Evolutionary conservation across 208 protist genomes (phyloP).

Genomic region (Leishmania gerbilli): DNA sequence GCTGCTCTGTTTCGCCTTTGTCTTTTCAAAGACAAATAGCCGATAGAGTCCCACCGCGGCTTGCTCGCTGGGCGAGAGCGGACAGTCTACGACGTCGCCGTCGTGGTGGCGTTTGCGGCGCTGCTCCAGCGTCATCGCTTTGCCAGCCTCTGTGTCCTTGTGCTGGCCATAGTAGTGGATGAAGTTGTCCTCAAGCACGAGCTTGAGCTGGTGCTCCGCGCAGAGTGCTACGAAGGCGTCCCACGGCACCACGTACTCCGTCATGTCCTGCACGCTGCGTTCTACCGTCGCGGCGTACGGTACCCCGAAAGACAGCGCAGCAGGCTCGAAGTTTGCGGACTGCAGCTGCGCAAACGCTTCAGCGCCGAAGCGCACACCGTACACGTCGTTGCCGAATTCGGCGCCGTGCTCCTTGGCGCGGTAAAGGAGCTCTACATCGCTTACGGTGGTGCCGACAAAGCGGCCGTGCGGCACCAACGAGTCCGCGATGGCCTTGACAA

Average conservation of each 20-base stretch:
- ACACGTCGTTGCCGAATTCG: conserved; percentile 52
- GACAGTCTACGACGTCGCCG: conserved; percentile 27
- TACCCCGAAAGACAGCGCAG: conserved; percentile 43
- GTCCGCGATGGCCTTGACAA: conserved; percentile 50
- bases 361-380: conserved; percentile 49
- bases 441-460: conserved; percentile 80
- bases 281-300: conserved; percentile 70
- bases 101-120: conserved; percentile 24
- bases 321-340: conserved; percentile 9
- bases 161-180: conserved; percentile 43
- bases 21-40: conserved; percentile 72
- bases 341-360: conserved; percentile 26
- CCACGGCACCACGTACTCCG: conserved; percentile 84
- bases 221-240: conserved; percentile 50
- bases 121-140: conserved; percentile 26
- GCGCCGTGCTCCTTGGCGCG: conserved; percentile 37
- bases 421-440: conserved; percentile 49
- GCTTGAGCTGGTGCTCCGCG: conserved; percentile 33
- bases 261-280: conserved; percentile 56
- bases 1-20: not conserved
- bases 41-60: conserved; percentile 59
- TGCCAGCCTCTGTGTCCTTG: conserved; percentile 39
- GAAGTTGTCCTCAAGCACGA: conserved; percentile 52
- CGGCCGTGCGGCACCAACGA: conserved; percentile 49
- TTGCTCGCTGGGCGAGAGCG: conserved; percentile 38